Evolutionary conservation across 352 stramenopile genomes (phyloP).

Genomic region (Pythium brassicae): DNA sequence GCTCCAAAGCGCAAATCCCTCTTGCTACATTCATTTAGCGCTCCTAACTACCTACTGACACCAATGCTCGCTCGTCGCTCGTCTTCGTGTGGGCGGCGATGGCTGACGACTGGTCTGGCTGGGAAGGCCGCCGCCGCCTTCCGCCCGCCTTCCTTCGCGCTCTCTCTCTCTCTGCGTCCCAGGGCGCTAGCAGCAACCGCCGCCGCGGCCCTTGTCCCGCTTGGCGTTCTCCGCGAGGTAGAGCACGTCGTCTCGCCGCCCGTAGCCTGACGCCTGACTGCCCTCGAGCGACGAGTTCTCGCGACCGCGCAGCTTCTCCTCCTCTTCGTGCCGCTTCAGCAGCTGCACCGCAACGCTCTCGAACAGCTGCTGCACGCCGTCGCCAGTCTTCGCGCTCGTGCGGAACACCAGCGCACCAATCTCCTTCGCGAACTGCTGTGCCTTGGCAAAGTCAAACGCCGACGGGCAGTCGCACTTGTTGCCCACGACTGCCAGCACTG

Average conservation of each 20-base stretch:
- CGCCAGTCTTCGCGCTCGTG: constrained; percentile 78
- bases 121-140: not conserved
- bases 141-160: not conserved
- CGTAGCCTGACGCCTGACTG: constrained; percentile 20
- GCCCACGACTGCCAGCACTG: constrained; percentile 74
- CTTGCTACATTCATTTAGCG: not conserved
- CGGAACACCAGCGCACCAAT: constrained; percentile 81
- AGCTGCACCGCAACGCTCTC: constrained; percentile 67
- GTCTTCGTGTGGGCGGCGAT: not conserved
- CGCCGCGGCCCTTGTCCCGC: constrained; percentile 1
- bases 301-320: constrained; percentile 38
- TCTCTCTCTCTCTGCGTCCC: not conserved
- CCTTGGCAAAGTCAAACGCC: constrained; percentile 60
- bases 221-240: constrained; percentile 11
- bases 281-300: constrained; percentile 33
- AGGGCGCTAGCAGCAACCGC: constrained; percentile 10
- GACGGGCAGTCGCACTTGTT: constrained; percentile 79
- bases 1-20: not conserved
- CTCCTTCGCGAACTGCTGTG: constrained; percentile 69
- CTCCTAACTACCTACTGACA: not conserved
- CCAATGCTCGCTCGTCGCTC: not conserved
- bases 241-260: constrained; percentile 15
- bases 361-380: constrained; percentile 73
- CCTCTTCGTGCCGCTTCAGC: constrained; percentile 75
- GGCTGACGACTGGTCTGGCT: no score